Conservation (phyloP, 2,329 filamentous ascomycete species). For the Colletotrichum neosansevieriae region DNA sequence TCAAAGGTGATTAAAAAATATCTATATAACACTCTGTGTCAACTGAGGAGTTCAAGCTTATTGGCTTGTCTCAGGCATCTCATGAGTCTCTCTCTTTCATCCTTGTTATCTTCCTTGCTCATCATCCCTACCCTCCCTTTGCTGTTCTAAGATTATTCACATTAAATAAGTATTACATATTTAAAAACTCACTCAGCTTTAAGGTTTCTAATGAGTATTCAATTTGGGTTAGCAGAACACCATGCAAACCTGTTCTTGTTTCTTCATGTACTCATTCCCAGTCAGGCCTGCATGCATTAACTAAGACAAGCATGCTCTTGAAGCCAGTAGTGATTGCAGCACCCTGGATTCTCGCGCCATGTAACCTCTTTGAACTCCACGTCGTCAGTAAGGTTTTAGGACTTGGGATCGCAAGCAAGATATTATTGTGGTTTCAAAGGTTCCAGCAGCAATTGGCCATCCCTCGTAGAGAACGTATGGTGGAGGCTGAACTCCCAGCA, state of each 20-base stretch:
- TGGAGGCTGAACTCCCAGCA: background rate
- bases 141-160: too few species aligned
- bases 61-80: too few species aligned
- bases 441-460: background rate
- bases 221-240: too few species aligned
- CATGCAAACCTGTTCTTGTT: too few species aligned
- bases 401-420: background rate
- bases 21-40: too few species aligned
- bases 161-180: too few species aligned
- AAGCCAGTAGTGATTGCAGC: background rate
- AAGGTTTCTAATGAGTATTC: too few species aligned
- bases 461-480: fast-evolving
- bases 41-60: too few species aligned
- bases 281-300: background rate
- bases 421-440: background rate
- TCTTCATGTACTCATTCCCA: background rate
- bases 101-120: too few species aligned
- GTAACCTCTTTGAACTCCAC: background rate
- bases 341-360: background rate
- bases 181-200: too few species aligned
- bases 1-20: background rate
- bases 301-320: background rate
- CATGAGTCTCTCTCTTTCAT: too few species aligned
- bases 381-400: background rate
- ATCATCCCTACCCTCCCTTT: too few species aligned